phyloP scores from a whole-genome alignment of 192 early-diverging fungal genomes.

The Pilobolus umbonatus region DNA sequence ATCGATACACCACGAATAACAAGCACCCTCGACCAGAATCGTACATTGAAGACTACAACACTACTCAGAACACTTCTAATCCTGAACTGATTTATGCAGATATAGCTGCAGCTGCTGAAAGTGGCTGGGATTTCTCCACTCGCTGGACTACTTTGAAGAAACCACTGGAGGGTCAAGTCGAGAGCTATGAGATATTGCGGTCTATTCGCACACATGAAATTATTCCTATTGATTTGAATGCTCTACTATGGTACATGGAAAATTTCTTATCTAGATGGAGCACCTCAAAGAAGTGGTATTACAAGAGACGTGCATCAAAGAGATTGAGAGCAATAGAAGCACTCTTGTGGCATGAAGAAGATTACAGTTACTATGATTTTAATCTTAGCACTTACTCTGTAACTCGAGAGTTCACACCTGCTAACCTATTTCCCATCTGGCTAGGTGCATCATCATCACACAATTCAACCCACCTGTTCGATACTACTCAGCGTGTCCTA shows the following conservation, averaged over 20 bases:
- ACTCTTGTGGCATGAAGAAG: slow-evolving; percentile 47
- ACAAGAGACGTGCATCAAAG: slow-evolving; percentile 29
- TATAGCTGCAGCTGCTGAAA: slow-evolving; percentile 64
- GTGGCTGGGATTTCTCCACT: slow-evolving; percentile 68
- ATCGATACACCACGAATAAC: slow-evolving; percentile 52
- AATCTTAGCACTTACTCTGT: slow-evolving; percentile 35
- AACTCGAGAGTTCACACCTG: slow-evolving; percentile 39
- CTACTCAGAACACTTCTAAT: slow-evolving; percentile 41
- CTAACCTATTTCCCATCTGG: slow-evolving; percentile 65
- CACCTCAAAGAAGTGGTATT: neutral
- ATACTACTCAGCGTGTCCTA: slow-evolving; percentile 28
- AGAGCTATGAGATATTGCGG: slow-evolving; percentile 35
- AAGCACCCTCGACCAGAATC: slow-evolving; percentile 60
- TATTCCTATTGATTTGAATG: slow-evolving; percentile 69
- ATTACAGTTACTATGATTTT: slow-evolving; percentile 52
- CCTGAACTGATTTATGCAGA: slow-evolving; percentile 52
- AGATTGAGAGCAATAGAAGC: slow-evolving; percentile 44
- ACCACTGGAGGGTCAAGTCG: slow-evolving; percentile 11
- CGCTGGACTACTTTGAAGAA: slow-evolving; percentile 49
- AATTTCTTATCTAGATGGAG: slow-evolving; percentile 32
- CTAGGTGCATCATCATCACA: neutral
- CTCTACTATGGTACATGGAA: slow-evolving; percentile 60
- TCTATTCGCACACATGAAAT: slow-evolving; percentile 50
- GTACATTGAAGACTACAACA: slow-evolving; percentile 53
- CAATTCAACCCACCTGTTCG: slow-evolving; percentile 36